Base-by-base conservation (phyloP, 768 basidiomycete genomes). In the Naematelia encephala region DNA sequence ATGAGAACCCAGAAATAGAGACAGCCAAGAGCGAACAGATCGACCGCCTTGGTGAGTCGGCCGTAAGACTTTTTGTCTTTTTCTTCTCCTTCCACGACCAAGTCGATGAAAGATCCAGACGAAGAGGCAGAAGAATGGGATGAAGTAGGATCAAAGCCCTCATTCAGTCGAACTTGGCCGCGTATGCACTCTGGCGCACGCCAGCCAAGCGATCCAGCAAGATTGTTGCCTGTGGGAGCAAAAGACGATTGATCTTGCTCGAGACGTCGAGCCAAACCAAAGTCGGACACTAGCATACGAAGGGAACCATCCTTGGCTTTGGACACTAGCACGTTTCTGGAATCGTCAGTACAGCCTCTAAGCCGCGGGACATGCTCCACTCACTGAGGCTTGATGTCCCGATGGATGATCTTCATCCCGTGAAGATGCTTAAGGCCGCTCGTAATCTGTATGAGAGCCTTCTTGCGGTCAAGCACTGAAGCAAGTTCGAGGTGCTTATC, bases 171-270 rank as follows among this genome's bases (percentile, higher is more conserved):
- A 57, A 99, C 94, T 55, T 96, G 91, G 1, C 94, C 94, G 22
- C 89, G 82, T 46, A 99, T 79, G 63, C 97, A 92, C 79, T 99
- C 96, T 0, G 96, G 96, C 0, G 96, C 96, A 3, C 96, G 85
- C 91, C 96, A 99, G 0, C 96, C 96, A 19, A 93, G 87, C 0
- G 93, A 94, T 13, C 96, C 96, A 80, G 89, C 85, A 28, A 87
- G 84, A 4, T 94, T 91, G 70, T 93, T 88, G 48, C 73, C 77
- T 0, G 94, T 97, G 1, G 93, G 94, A 64, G 91, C 79, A 77
- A 98, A 98, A 70, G 90, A 92, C 51, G 91, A 93, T 82, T 98
- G 93, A 78, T 97, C 96, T 34, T 90, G 80, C 64, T 97, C 93
- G 46, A 98, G 82, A 75, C 89, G 91, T 77, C 93, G 93, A 75